These are phyloP conservation scores for Aspergillus leporis DNA, from an alignment of 495 filamentous ascomycete genomes.

Conservation along the genomic window DNA sequence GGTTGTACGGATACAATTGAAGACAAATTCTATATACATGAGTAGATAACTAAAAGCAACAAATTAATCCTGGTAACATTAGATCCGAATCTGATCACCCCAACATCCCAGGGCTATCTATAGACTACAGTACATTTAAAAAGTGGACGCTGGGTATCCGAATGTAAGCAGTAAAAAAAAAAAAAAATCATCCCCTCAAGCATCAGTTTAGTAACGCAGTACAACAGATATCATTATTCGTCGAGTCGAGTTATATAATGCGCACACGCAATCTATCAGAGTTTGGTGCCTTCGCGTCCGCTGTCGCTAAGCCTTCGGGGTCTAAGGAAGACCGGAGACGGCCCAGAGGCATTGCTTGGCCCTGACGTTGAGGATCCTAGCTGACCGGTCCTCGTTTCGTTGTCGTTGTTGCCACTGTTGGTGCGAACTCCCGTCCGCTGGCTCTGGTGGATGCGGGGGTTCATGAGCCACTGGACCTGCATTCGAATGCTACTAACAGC, in stretches of 20 bases:
- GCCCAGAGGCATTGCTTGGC: slow-evolving; percentile 28
- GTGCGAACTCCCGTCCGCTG: slow-evolving; percentile 29
- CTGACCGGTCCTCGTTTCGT: slow-evolving; percentile 18
- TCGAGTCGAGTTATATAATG: neutral
- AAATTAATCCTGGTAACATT: neutral
- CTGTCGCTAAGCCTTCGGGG: slow-evolving; percentile 44
- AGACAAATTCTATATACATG: no score
- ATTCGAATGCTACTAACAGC: slow-evolving; percentile 62
- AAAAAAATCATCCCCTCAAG: neutral
- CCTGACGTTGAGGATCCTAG: slow-evolving; percentile 27
- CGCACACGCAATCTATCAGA: slow-evolving; percentile 16
- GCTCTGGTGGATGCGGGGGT: slow-evolving; percentile 54
- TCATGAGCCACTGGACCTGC: slow-evolving; percentile 72
- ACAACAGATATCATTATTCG: neutral
- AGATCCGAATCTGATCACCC: neutral
- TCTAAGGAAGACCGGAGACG: slow-evolving; percentile 31
- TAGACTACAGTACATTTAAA: neutral
- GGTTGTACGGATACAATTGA: no score
- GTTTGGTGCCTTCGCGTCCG: slow-evolving; percentile 49
- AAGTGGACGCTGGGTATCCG: neutral
- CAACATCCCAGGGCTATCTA: neutral
- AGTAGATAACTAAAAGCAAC: neutral
- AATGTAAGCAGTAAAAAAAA: neutral
- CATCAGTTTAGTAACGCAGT: neutral
- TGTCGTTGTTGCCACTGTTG: slow-evolving; percentile 20